Evolutionary conservation across 2,329 filamentous ascomycete genomes (phyloP).

Genomic region (Onygena corvina): DNA sequence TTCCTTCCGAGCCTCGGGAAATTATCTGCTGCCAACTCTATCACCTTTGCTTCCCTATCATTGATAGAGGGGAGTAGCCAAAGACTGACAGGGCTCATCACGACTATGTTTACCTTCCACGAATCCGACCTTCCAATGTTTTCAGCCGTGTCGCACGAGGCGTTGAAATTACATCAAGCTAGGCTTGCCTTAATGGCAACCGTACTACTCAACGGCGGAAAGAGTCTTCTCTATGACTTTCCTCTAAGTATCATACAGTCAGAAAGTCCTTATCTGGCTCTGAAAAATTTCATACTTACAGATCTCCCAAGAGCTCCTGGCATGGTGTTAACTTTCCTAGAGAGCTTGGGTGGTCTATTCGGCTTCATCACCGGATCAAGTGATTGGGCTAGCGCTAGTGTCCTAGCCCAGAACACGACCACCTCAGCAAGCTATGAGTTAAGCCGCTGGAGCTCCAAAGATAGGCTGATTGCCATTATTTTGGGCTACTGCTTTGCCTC

Average conservation of each 20-base stretch:
- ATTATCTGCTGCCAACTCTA: conserved; percentile 26
- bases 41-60: conserved; percentile 32
- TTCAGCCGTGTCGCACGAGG: conserved; percentile 62
- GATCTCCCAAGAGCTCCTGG: conserved; percentile 11
- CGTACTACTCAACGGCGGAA: conserved; percentile 29
- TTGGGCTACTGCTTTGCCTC: conserved; percentile 72
- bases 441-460: conserved; percentile 57
- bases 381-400: conserved; percentile 21
- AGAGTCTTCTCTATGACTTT: conserved; percentile 34
- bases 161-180: conserved; percentile 49
- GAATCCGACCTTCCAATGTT: conserved; percentile 60
- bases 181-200: conserved; percentile 37
- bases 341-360: conserved; percentile 9
- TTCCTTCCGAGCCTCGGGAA: conserved; percentile 27
- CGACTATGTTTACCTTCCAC: conserved; percentile 32
- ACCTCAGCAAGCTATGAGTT: conserved; percentile 44
- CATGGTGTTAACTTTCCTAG: conserved; percentile 17
- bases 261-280: neutral
- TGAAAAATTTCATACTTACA: neutral
- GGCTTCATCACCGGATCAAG: conserved; percentile 19
- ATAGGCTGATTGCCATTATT: conserved; percentile 60
- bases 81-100: conserved; percentile 29
- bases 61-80: conserved; percentile 33
- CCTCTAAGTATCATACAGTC: conserved; percentile 20
- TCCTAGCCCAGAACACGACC: conserved; percentile 14